Percentiles rank a stretch among this genome's conserved stretches.
Evolutionary conservation across 2,329 filamentous ascomycete genomes (phyloP).

Genomic region (Penicillium digitatum): DNA sequence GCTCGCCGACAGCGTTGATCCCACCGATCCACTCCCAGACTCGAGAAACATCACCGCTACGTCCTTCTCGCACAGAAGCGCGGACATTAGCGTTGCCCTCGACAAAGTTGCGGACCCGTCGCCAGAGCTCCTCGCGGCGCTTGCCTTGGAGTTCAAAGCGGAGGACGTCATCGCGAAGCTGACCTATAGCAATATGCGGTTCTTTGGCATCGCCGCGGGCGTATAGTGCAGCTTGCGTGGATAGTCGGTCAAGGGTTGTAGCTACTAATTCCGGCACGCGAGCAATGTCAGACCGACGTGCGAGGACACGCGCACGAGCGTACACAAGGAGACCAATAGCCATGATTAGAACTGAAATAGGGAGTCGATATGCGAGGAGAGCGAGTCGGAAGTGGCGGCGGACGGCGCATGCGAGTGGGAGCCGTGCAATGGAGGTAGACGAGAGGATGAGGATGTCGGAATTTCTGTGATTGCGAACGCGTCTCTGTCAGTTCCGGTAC

Average conservation of each 20-base stretch:
- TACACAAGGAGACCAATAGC: conserved; percentile 56
- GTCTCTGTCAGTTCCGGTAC: conserved; percentile 75
- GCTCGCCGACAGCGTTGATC: conserved; percentile 50
- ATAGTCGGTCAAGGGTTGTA: conserved; percentile 76
- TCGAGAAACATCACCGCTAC: conserved; percentile 55
- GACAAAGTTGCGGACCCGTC: conserved; percentile 74
- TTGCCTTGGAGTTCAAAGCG: conserved; percentile 72
- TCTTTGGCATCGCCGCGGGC: conserved; percentile 64
- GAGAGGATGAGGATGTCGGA: conserved; percentile 65
- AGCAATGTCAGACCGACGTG: conserved; percentile 61
- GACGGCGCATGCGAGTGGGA: conserved; percentile 66
- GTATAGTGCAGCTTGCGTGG: conserved; percentile 77
- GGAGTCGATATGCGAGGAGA: conserved; percentile 50
- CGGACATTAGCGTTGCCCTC: conserved; percentile 93
- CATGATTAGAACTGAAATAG: conserved; percentile 46
- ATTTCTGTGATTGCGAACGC: conserved; percentile 68
- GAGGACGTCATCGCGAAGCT: conserved; percentile 86
- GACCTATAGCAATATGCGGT: conserved; percentile 78
- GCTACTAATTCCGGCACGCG: conserved; percentile 80
- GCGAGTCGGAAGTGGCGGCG: conserved; percentile 47
- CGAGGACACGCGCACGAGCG: conserved; percentile 59
- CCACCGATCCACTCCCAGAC: conserved; percentile 68
- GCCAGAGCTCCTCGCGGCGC: conserved; percentile 78
- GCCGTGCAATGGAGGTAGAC: conserved; percentile 83
- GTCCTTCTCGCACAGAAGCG: conserved; percentile 63